Evolutionary conservation across 257 asterid species (phyloP).

Genomic region (Solanum paucissectum): DNA sequence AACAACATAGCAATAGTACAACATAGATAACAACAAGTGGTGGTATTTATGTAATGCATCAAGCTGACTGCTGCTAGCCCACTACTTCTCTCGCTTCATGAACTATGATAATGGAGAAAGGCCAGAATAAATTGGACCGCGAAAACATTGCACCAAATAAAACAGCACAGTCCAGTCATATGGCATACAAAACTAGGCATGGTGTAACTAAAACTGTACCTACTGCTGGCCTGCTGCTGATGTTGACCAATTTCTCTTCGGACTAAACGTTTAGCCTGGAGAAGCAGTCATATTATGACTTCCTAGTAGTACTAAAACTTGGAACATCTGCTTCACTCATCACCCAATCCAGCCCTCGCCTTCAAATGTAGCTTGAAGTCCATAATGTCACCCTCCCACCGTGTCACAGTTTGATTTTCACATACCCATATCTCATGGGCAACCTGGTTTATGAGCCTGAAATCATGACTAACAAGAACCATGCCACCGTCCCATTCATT

Average conservation of each 20-base stretch:
- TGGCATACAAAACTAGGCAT: background rate
- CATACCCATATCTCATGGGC: constrained; percentile 98
- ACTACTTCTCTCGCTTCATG: background rate
- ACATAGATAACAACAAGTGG: background rate
- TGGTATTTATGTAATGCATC: background rate
- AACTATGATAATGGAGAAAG: background rate
- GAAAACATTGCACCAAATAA: background rate
- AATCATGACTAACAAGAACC: constrained; percentile 96
- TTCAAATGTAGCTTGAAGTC: constrained; percentile 80
- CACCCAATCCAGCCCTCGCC: constrained; percentile 53
- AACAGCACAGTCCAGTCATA: background rate
- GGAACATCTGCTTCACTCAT: constrained; percentile 2
- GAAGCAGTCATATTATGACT: background rate
- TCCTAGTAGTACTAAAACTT: background rate
- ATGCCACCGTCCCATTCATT: constrained; percentile 97
- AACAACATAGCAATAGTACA: background rate
- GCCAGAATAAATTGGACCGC: background rate
- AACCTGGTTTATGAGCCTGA: constrained; percentile 96
- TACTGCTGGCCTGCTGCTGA: background rate
- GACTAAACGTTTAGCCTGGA: background rate
- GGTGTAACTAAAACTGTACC: background rate
- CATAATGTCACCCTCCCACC: constrained; percentile 95
- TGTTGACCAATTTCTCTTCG: background rate
- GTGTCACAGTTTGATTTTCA: constrained; percentile 66
- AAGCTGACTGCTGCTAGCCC: background rate